These are phyloP conservation scores for Cicer arietinum DNA, from an alignment of 306 rosid genomes.

Conservation along the genomic window DNA sequence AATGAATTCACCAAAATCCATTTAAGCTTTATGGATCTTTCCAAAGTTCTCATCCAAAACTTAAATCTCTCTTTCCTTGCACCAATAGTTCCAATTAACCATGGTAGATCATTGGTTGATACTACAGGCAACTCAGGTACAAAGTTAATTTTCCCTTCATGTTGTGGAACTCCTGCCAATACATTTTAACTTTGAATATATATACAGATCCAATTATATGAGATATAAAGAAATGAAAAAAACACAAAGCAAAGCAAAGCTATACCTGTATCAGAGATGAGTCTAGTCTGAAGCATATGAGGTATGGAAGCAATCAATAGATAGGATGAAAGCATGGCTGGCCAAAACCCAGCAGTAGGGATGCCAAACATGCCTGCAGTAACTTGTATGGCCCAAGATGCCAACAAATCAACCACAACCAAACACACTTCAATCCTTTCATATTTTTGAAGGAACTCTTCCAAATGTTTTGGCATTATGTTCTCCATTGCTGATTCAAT, in stretches of 20 bases:
- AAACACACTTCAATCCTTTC: slow-evolving; percentile 44
- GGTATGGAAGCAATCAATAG: slow-evolving; percentile 65
- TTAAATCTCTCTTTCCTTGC: slow-evolving; percentile 74
- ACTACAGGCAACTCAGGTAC: slow-evolving; percentile 56
- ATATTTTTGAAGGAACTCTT: slow-evolving; percentile 40
- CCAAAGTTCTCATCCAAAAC: slow-evolving; percentile 81
- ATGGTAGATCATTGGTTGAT: slow-evolving; percentile 73
- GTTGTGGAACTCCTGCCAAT: slow-evolving; percentile 69
- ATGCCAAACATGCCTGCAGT: slow-evolving; percentile 51
- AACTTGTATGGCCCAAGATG: slow-evolving; percentile 78
- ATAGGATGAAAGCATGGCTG: slow-evolving; percentile 80
- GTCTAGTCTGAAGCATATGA: slow-evolving; percentile 50
- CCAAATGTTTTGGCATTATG: slow-evolving; percentile 59
- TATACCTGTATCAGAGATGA: slow-evolving; percentile 69
- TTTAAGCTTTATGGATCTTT: slow-evolving; percentile 58
- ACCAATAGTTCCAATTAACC: slow-evolving; percentile 74
- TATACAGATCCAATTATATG: too few species aligned
- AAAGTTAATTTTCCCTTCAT: slow-evolving; percentile 40
- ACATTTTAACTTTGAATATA: neutral
- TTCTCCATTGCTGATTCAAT: slow-evolving; percentile 73
- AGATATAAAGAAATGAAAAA: too few species aligned
- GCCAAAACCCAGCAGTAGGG: slow-evolving; percentile 80
- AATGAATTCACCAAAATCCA: slow-evolving; percentile 77
- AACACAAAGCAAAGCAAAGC: too few species aligned
- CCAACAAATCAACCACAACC: slow-evolving; percentile 78